A percentile compares a stretch with the other conserved stretches of the same genome.
Evolutionary conservation across 1,139 yeast genomes (phyloP).

Genomic region (Hanseniaspora sp.): DNA sequence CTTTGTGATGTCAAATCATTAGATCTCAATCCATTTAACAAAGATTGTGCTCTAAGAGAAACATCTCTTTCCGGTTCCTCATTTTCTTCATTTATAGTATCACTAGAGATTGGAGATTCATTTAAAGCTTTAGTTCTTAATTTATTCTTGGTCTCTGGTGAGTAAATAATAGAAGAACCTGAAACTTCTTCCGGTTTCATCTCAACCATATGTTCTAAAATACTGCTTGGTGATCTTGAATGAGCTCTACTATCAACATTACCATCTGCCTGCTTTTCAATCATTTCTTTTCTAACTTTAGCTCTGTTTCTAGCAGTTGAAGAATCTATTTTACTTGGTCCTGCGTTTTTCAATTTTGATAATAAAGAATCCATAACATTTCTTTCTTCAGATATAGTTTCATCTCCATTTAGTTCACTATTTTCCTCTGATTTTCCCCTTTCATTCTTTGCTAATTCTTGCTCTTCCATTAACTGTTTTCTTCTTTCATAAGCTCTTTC

Average conservation of each 20-base stretch:
- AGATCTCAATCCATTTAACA: constrained; percentile 27
- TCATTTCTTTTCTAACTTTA: constrained; percentile 52
- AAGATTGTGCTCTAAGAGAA: constrained; percentile 27
- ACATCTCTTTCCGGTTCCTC: constrained; percentile 21
- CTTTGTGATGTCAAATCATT: not conserved
- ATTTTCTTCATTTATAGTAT: not conserved
- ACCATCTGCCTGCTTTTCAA: constrained; percentile 26
- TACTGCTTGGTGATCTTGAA: constrained; percentile 14
- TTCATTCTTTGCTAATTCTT: constrained; percentile 19
- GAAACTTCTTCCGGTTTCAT: not conserved
- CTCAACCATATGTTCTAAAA: constrained; percentile 11
- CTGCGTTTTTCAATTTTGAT: constrained; percentile 64
- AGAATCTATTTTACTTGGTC: constrained; percentile 56
- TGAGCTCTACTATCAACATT: constrained; percentile 20
- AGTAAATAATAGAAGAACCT: constrained; percentile 11
- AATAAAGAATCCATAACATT: constrained; percentile 66
- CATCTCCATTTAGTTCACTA: constrained; percentile 26
- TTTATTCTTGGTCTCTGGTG: constrained; percentile 9
- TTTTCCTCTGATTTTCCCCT: constrained; percentile 23
- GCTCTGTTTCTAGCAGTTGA: constrained; percentile 76
- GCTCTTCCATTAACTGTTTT: constrained; percentile 46
- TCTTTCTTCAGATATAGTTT: constrained; percentile 30
- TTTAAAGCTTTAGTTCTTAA: constrained; percentile 7
- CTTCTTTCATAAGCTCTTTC: constrained; percentile 54
- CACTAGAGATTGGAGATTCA: not conserved